phyloP scores from a whole-genome alignment of 2,329 filamentous ascomycete genomes.

The Talaromyces sp. region DNA sequence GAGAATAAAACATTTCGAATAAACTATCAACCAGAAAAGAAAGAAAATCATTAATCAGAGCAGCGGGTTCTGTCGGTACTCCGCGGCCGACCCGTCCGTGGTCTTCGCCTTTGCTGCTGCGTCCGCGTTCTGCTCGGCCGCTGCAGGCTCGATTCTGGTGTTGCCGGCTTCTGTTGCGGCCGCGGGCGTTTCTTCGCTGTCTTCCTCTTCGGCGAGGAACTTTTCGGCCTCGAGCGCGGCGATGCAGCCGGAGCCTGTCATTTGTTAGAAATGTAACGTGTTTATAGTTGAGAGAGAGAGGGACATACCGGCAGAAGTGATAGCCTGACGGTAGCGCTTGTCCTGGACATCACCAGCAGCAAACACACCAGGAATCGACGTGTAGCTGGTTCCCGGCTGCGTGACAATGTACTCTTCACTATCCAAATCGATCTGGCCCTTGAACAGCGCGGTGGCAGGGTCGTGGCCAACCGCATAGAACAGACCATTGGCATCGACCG shows the following conservation, averaged over 20 bases:
- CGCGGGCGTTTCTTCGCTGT: slow-evolving; percentile 31
- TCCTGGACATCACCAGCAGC: slow-evolving; percentile 97
- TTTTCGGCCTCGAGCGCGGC: slow-evolving; percentile 95
- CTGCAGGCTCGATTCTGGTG: slow-evolving; percentile 28
- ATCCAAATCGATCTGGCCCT: slow-evolving; percentile 83
- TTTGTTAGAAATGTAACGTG: slow-evolving; percentile 17
- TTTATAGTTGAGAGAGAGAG: not conserved
- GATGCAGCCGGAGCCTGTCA: slow-evolving; percentile 80
- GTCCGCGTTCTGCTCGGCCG: slow-evolving; percentile 3
- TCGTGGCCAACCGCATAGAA: slow-evolving; percentile 98
- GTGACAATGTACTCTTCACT: slow-evolving; percentile 88
- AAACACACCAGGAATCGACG: slow-evolving; percentile 86
- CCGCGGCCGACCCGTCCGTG: slow-evolving; percentile 33
- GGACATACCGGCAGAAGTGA: slow-evolving; percentile 85
- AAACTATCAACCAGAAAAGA: not conserved
- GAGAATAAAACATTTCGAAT: not conserved
- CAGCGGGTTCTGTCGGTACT: slow-evolving; percentile 61
- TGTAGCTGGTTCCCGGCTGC: slow-evolving; percentile 79
- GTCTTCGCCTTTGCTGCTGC: slow-evolving; percentile 2
- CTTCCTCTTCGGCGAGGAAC: slow-evolving; percentile 73
- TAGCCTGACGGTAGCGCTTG: slow-evolving; percentile 95
- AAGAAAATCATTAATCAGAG: slow-evolving; percentile 39
- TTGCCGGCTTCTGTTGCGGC: slow-evolving; percentile 45
- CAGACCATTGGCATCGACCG: slow-evolving; percentile 82
- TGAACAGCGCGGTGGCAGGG: slow-evolving; percentile 84